These are phyloP conservation scores for Cladosporium austrohemisphaericum DNA, from an alignment of 2,329 filamentous ascomycete species.

Conservation along the genomic window DNA sequence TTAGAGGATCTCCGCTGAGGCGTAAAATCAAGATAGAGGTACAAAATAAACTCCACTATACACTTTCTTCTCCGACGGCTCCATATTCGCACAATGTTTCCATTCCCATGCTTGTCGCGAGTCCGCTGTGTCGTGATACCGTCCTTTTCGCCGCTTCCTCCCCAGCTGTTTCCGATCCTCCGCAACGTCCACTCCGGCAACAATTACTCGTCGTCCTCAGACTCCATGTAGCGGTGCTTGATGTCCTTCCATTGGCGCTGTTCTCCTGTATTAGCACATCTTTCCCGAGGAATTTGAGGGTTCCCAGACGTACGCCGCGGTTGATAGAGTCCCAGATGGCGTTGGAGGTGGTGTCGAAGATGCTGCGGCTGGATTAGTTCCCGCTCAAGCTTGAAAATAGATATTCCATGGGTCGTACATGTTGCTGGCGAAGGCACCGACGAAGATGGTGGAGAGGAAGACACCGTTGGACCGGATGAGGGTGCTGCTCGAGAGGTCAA, in stretches of 20 bases:
- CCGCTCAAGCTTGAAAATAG: too few species aligned
- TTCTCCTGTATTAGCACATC: conserved; percentile 27
- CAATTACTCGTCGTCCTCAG: conserved; percentile 54
- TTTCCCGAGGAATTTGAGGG: background rate
- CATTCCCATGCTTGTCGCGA: background rate
- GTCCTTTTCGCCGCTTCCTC: background rate
- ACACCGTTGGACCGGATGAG: conserved; percentile 82
- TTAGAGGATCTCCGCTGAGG: too few species aligned
- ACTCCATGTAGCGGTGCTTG: conserved; percentile 73
- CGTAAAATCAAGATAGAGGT: conserved; percentile 9
- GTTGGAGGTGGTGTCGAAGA: conserved; percentile 78
- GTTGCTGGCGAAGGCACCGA: conserved; percentile 83
- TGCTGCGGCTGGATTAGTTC: conserved; percentile 51
- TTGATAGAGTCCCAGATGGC: conserved; percentile 88
- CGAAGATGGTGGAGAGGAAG: conserved; percentile 85
- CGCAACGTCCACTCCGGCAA: conserved; percentile 54
- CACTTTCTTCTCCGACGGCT: background rate
- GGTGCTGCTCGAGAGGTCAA: conserved; percentile 55
- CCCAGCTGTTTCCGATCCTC: background rate
- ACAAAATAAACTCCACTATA: background rate
- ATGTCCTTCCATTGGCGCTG: conserved; percentile 99
- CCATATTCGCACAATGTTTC: background rate
- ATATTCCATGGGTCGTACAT: conserved; percentile 60
- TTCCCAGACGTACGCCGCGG: conserved; percentile 70
- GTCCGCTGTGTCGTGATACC: conserved; percentile 4